Evolutionary conservation across 495 filamentous ascomycete genomes (phyloP).

Genomic region (Penicillium subrubescens): DNA sequence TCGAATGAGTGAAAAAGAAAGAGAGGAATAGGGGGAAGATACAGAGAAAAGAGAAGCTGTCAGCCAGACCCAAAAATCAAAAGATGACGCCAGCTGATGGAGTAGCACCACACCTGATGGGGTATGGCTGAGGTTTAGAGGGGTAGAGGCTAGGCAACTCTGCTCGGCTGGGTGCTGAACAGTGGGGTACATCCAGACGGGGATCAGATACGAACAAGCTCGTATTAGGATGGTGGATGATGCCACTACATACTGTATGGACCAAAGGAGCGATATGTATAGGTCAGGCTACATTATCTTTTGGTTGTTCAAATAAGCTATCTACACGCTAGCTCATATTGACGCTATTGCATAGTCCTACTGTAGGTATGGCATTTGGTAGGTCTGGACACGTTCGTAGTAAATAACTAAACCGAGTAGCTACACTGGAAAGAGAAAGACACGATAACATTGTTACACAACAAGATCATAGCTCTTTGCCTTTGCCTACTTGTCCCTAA

Average conservation of each 20-base stretch:
- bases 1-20: slow-evolving; percentile 6
- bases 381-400: too few relatives aligned
- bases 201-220: background rate
- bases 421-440: too few relatives aligned
- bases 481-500: too few relatives aligned
- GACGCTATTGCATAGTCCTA: too few relatives aligned
- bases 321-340: background rate
- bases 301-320: background rate
- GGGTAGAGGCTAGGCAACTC: background rate
- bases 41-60: background rate
- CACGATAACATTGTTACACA: too few relatives aligned
- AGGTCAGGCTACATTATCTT: background rate
- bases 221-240: background rate
- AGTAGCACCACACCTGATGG: slow-evolving; percentile 14
- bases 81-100: slow-evolving; percentile 12
- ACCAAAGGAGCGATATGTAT: background rate
- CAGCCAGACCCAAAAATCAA: slow-evolving; percentile 1
- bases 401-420: too few relatives aligned
- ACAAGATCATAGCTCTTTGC: too few relatives aligned
- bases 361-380: too few relatives aligned
- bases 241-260: background rate
- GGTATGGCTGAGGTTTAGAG: background rate
- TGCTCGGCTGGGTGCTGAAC: background rate
- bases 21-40: background rate
- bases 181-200: background rate